A percentile compares a stretch with the other conserved stretches of the same genome.
Evolutionary conservation across 805 yeast genomes (phyloP).

Genomic region (Candida berthetii): DNA sequence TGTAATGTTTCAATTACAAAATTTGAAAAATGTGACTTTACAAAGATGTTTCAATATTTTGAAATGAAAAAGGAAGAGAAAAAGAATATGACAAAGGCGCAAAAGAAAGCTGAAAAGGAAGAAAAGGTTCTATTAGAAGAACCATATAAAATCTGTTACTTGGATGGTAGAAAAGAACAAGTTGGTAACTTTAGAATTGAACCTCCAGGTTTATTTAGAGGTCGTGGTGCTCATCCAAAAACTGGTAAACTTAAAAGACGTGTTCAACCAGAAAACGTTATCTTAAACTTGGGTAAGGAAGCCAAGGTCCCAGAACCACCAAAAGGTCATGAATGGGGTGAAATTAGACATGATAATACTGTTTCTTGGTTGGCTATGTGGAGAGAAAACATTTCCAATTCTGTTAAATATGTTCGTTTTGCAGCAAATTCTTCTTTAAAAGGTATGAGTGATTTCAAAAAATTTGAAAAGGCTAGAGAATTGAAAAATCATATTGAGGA

Average conservation of each 20-base stretch:
- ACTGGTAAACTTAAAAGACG: conserved; percentile 88
- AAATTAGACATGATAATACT: conserved; percentile 77
- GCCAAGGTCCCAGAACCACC: conserved; percentile 79
- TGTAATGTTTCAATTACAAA: conserved; percentile 44
- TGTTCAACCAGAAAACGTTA: conserved; percentile 84
- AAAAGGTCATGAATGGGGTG: conserved; percentile 87
- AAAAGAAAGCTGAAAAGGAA: conserved; percentile 64
- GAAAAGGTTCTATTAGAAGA: conserved; percentile 77
- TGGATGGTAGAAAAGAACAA: conserved; percentile 86
- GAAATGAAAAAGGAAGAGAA: conserved; percentile 68
- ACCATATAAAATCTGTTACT: conserved; percentile 68
- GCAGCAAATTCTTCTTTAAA: conserved; percentile 88
- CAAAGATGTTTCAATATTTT: conserved; percentile 64
- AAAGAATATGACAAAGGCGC: conserved; percentile 61
- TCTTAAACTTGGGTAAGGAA: conserved; percentile 71
- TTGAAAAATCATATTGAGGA: conserved; percentile 64
- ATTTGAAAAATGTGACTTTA: conserved; percentile 73
- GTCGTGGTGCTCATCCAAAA: conserved; percentile 95
- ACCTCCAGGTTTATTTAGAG: conserved; percentile 94
- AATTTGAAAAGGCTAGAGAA: conserved; percentile 90
- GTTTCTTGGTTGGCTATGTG: conserved; percentile 97
- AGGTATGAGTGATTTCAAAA: conserved; percentile 85
- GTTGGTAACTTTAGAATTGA: conserved; percentile 93
- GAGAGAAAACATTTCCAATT: conserved; percentile 86
- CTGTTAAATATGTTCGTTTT: conserved; percentile 82